A percentile compares a stretch with the other conserved stretches of the same genome.
Evolutionary conservation across 176 grass and related monocot species (phyloP).

Genomic region (Cymbopogon citratus): DNA sequence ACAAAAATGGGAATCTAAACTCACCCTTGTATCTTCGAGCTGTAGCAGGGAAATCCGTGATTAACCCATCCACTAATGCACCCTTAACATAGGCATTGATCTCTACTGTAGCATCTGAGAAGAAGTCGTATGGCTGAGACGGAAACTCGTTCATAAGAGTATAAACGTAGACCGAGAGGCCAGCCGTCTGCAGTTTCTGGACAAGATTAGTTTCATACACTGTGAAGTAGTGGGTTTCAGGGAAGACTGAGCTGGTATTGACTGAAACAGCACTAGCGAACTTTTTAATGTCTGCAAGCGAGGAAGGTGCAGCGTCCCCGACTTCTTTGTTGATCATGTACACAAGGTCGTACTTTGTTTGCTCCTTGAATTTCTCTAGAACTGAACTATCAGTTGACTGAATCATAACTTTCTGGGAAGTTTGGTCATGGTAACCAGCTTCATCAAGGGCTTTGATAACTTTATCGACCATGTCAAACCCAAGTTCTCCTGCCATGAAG

Average conservation of each 20-base stretch:
- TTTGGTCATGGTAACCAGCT: slow-evolving; percentile 59
- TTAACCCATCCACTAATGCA: slow-evolving; percentile 62
- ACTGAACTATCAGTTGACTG: slow-evolving; percentile 79
- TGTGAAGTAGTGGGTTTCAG: slow-evolving; percentile 31
- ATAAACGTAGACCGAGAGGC: slow-evolving; percentile 65
- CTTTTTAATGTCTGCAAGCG: slow-evolving; percentile 55
- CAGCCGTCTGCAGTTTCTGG: slow-evolving; percentile 44
- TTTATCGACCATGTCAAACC: slow-evolving; percentile 51
- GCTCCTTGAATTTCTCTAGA: slow-evolving; percentile 66
- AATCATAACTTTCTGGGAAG: slow-evolving; percentile 58
- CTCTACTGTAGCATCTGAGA: slow-evolving; percentile 50
- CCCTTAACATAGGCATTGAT: slow-evolving; percentile 58
- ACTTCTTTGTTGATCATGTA: slow-evolving; percentile 65
- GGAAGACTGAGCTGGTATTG: slow-evolving; percentile 43
- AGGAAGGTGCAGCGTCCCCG: slow-evolving; percentile 38
- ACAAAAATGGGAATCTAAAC: slow-evolving; percentile 1
- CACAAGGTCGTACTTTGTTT: slow-evolving; percentile 71
- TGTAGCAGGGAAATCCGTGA: slow-evolving; percentile 74
- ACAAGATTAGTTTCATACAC: slow-evolving; percentile 53
- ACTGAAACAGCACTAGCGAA: slow-evolving; percentile 66
- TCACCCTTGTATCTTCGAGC: slow-evolving; percentile 63
- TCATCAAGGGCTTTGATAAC: slow-evolving; percentile 41
- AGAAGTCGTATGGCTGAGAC: slow-evolving; percentile 75
- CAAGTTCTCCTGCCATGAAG: slow-evolving; percentile 58
- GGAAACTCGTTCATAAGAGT: slow-evolving; percentile 68